Evolutionary conservation across 2,329 filamentous ascomycete species (phyloP).

Genomic region (Fusarium equiseti): DNA sequence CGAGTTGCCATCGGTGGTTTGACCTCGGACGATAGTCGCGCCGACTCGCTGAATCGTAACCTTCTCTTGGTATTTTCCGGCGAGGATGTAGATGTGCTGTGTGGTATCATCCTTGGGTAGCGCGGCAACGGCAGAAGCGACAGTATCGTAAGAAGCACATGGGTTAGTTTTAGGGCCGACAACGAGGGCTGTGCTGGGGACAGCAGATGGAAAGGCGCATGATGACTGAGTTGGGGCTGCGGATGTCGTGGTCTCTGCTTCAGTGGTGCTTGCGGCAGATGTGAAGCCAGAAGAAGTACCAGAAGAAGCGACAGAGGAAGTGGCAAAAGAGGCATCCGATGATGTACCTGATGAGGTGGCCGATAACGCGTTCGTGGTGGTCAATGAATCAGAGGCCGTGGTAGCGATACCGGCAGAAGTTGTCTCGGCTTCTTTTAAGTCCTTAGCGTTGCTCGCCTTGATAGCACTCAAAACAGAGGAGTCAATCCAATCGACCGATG

Average conservation of each 20-base stretch:
- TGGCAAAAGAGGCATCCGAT: too few species aligned
- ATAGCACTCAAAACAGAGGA: constrained; percentile 35
- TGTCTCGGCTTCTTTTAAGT: constrained; percentile 13
- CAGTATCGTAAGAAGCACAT: constrained; percentile 57
- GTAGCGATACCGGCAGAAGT: not conserved
- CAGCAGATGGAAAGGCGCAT: constrained; percentile 31
- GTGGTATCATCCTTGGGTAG: constrained; percentile 51
- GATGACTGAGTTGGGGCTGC: not conserved
- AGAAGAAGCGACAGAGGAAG: too few species aligned
- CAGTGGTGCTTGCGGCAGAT: too few species aligned
- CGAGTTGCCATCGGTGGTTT: constrained; percentile 57
- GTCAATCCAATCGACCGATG: constrained; percentile 39
- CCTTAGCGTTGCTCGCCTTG: constrained; percentile 34
- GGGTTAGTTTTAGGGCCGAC: constrained; percentile 55
- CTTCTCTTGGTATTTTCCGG: constrained; percentile 60
- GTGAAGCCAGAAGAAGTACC: too few species aligned
- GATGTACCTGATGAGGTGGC: too few species aligned
- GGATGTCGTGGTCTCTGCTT: too few species aligned
- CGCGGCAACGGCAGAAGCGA: constrained; percentile 53
- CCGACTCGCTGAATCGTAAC: constrained; percentile 55
- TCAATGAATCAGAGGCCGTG: not conserved
- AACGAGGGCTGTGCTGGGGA: constrained; percentile 51
- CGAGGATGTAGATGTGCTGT: constrained; percentile 58
- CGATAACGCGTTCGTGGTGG: not conserved
- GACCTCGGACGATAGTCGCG: constrained; percentile 58